Evolutionary conservation across 306 rosid genomes (phyloP).

Genomic region (Sicyos edulis): DNA sequence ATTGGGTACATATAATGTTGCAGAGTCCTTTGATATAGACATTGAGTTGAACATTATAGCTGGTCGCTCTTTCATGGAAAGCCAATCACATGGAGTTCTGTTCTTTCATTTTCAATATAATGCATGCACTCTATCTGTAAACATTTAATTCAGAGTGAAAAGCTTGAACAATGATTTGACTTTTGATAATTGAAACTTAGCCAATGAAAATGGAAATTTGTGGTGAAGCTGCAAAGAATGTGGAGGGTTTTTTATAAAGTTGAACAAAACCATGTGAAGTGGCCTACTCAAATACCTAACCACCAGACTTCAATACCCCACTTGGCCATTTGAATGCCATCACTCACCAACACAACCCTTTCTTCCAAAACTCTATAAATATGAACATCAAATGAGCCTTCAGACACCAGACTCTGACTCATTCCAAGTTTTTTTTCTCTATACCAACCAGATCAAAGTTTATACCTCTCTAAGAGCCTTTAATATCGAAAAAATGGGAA

Average conservation of each 20-base stretch:
- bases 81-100: constrained; percentile 5
- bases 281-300: constrained; percentile 10
- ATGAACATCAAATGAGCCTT: constrained; percentile 13
- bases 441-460: not conserved
- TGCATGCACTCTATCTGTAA: not conserved
- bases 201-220: constrained; percentile 5
- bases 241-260: constrained; percentile 2
- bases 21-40: not conserved
- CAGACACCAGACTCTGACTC: constrained; percentile 5
- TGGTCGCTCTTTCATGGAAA: not conserved
- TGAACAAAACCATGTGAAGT: constrained; percentile 18
- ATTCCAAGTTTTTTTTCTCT: not conserved
- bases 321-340: not conserved
- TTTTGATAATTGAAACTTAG: not conserved
- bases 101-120: constrained; percentile 1
- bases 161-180: not conserved
- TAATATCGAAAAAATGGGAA: not conserved
- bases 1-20: not conserved
- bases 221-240: not conserved
- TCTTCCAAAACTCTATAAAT: constrained; percentile 3
- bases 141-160: constrained; percentile 11
- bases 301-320: constrained; percentile 14
- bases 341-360: not conserved
- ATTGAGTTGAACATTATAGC: not conserved
- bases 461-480: not conserved